phyloP scores from a whole-genome alignment of 208 protist genomes.

The Wallacemonas collosoma region DNA sequence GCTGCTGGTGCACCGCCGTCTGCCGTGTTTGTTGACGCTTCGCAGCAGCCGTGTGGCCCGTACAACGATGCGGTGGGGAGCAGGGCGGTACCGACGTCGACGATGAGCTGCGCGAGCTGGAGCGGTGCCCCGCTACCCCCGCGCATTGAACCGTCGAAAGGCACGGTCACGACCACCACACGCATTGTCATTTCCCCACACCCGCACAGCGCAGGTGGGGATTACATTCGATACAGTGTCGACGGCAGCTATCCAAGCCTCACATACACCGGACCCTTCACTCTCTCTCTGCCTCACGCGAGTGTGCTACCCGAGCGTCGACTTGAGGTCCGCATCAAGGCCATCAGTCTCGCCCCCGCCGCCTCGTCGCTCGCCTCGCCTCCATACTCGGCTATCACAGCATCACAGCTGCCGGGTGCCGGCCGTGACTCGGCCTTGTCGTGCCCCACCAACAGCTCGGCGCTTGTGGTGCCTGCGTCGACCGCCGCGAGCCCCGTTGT shows the following conservation, averaged over 20 bases:
- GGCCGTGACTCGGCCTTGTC: neutral
- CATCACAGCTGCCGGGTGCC: neutral
- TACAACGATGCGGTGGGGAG: neutral
- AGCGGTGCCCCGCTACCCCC: constrained; percentile 33
- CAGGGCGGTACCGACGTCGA: no score
- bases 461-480: neutral
- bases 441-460: neutral
- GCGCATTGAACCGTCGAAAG: constrained; percentile 51
- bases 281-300: constrained; percentile 55
- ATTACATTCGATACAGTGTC: constrained; percentile 83
- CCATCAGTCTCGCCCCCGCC: constrained; percentile 40
- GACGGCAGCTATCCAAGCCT: constrained; percentile 76
- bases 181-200: constrained; percentile 63
- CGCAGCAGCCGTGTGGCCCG: neutral
- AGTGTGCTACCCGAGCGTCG: constrained; percentile 21
- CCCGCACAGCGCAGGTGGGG: constrained; percentile 39
- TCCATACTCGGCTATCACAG: no score
- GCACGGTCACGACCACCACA: constrained; percentile 75
- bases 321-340: constrained; percentile 46
- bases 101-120: neutral
- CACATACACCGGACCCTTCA: constrained; percentile 76
- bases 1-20: no score
- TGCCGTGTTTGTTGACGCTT: neutral
- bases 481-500: constrained; percentile 38
- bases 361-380: no score